These are phyloP conservation scores for Rhododendron griersonianum DNA, from an alignment of 148 eudicot genomes.

Conservation along the genomic window DNA sequence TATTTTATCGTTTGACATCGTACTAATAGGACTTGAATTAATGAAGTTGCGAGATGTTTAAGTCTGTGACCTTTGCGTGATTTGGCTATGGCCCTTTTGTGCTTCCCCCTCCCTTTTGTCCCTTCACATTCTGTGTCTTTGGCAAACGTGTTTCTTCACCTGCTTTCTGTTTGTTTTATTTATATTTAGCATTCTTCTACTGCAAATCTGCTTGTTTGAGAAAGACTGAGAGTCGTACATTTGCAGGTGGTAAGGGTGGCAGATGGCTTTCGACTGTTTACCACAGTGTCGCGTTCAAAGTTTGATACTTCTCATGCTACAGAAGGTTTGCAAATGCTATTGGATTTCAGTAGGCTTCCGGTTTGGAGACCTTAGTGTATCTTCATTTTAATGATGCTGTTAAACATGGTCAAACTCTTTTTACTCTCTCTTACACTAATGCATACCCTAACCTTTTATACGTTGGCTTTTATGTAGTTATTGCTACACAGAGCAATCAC, in stretches of 20 bases:
- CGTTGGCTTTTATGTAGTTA: not conserved
- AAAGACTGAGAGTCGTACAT: not conserved
- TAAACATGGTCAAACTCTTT: not conserved
- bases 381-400: not conserved
- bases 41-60: not conserved
- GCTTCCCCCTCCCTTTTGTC: not conserved
- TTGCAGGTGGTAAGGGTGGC: slow-evolving; percentile 79
- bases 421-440: not conserved
- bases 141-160: not conserved
- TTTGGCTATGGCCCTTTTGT: not conserved
- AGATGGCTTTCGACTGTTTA: slow-evolving; percentile 71
- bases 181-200: not conserved
- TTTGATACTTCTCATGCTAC: slow-evolving; percentile 33
- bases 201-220: not conserved
- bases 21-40: not conserved
- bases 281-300: slow-evolving; percentile 77
- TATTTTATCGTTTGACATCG: not conserved
- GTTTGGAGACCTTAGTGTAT: not conserved
- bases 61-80: not conserved
- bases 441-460: not conserved
- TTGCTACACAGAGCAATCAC: not conserved
- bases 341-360: not conserved
- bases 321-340: slow-evolving; percentile 55
- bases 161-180: not conserved
- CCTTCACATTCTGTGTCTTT: not conserved